Evolutionary conservation across 495 filamentous ascomycete genomes (phyloP).

Genomic region (Chaetomidium leptoderma): DNA sequence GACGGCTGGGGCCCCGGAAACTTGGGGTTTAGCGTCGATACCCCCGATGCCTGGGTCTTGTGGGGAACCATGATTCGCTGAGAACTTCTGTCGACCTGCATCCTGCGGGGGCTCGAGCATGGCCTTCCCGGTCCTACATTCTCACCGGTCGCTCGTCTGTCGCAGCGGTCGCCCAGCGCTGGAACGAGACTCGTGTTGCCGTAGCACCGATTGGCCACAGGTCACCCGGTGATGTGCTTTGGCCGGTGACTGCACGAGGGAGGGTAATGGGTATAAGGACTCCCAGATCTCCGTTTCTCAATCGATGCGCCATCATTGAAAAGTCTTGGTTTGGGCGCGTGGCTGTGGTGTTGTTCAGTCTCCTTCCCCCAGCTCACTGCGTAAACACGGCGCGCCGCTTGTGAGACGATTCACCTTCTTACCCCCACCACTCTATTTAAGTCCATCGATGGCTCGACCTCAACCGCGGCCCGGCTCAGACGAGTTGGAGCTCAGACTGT

Average conservation of each 20-base stretch:
- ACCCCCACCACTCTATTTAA: too few species aligned
- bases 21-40: conserved; percentile 7
- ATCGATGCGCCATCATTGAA: background rate
- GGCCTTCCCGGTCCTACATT: conserved; percentile 13
- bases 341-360: background rate
- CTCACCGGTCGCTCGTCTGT: conserved; percentile 25
- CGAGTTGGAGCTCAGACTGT: conserved; percentile 11
- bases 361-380: background rate
- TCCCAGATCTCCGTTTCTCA: background rate
- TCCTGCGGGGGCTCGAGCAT: conserved; percentile 2
- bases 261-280: background rate
- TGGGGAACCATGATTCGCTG: conserved; percentile 1
- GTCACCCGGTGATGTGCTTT: too few species aligned
- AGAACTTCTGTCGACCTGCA: conserved; percentile 3
- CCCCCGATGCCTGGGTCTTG: conserved; percentile 7
- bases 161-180: conserved; percentile 16
- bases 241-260: background rate
- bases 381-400: background rate
- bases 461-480: conserved; percentile 3
- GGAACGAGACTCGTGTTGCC: conserved; percentile 5
- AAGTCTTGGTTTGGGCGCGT: too few species aligned
- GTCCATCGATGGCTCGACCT: background rate
- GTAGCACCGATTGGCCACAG: background rate
- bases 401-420: background rate
- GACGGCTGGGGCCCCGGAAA: conserved; percentile 7